A percentile compares a stretch with the other conserved stretches of the same genome.
phyloP scores from a whole-genome alignment of 768 basidiomycete genomes.

The Sutorius australiensis region DNA sequence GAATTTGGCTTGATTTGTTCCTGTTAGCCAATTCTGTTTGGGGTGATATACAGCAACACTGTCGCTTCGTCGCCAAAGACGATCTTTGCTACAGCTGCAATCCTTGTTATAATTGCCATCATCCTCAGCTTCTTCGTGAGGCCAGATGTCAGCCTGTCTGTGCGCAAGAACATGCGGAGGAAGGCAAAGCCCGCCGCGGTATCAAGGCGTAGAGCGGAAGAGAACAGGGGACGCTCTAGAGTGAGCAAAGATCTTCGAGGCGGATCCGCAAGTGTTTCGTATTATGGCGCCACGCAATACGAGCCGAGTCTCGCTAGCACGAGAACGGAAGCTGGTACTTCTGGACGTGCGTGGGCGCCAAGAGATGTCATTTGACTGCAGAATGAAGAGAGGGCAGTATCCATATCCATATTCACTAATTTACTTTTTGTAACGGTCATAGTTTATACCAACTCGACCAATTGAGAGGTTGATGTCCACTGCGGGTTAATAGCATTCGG shows the following conservation, averaged over 20 bases:
- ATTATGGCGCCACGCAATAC: conserved; percentile 18
- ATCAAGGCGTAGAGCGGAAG: conserved; percentile 13
- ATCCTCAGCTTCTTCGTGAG: conserved; percentile 42
- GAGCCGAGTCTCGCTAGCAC: conserved; percentile 5
- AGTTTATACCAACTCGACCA: conserved; percentile 1
- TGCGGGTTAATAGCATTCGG: neutral
- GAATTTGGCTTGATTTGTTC: conserved; percentile 8
- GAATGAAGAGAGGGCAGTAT: neutral
- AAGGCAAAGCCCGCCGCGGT: neutral
- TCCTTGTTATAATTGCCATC: conserved; percentile 50
- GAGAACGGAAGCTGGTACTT: conserved; percentile 8
- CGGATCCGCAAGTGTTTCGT: conserved; percentile 24
- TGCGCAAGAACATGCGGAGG: conserved; percentile 11
- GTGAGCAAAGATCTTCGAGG: conserved; percentile 40
- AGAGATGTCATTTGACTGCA: neutral
- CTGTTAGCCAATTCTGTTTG: conserved; percentile 65
- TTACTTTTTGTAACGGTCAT: neutral
- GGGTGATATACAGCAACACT: conserved; percentile 58
- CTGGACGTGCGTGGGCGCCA: neutral
- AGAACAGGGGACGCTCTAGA: conserved; percentile 27
- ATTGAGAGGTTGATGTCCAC: neutral
- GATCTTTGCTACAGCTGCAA: conserved; percentile 59
- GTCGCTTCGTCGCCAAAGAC: conserved; percentile 64
- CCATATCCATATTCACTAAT: conserved; percentile 18
- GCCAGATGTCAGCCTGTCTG: conserved; percentile 28